Evolutionary conservation across 1,284 basidiomycete species (phyloP), one percentile per base, ranked within the genome.

Genomic region (Porogramme epimiltina): DNA sequence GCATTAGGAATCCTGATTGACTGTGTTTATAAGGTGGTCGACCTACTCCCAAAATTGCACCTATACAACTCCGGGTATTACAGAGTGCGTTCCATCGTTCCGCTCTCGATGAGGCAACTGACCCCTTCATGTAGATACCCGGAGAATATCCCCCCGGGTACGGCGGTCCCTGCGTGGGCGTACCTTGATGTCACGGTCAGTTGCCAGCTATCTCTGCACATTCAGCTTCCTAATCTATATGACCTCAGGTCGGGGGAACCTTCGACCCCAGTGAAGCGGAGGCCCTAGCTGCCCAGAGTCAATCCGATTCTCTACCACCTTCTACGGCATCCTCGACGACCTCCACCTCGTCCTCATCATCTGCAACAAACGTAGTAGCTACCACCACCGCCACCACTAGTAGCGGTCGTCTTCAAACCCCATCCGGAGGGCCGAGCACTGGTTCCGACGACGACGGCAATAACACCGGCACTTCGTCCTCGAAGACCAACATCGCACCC

Each of bases 111-210:
- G 9, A 8, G 9, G 28, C 28, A 31, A 31, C 8, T 15, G 15
- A 8, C 8, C 28, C 9, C 10, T 1, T 25, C 3, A 1, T 6
- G 2, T 15, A 53, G 55, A 23, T 57, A 47, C 31, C 52, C 51
- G 4, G 42, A 45, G 22, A 42, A 38, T 24, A 53, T 57, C 8
- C 49, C 51, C 4, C 16, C 23, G 18, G 51, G 51, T 8, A 57
- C 55, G 3, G 33, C 55, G 13, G 40, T 57, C 4, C 55, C 55
- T 2, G 55, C 55, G 5, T 57, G 55, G 55, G 55, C 55, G 9
- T 57, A 57, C 25, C 19, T 57, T 26, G 52, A 57, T 25, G 40
- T 57, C 19, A 53, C 42, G 4, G 55, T 57, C 13, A 1, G 55
- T 40, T 23, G n/a, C 11, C 18, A 25, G 2, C 13, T 16, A 16